Percentiles rank a stretch among this genome's conserved stretches.
phyloP scores from a whole-genome alignment of 371 early-diverging fungal species.

The Mycotypha africana region DNA sequence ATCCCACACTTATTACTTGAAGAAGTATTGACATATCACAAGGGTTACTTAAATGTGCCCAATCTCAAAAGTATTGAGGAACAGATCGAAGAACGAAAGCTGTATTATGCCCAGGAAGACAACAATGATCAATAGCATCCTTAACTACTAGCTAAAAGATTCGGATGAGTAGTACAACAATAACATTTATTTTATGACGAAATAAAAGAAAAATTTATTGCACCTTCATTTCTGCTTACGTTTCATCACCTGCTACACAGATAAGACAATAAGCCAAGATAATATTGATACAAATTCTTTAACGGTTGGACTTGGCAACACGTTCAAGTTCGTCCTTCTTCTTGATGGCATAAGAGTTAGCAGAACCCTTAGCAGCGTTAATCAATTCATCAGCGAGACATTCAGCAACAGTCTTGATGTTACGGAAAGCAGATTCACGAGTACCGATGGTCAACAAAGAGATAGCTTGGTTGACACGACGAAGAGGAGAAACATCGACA shows the following conservation, averaged over 20 bases:
- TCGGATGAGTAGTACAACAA: background rate
- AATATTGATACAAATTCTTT: too few species aligned
- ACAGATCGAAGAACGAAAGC: slow-evolving; percentile 40
- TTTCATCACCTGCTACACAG: too few species aligned
- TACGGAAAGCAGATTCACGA: slow-evolving; percentile 29
- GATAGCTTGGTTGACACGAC: slow-evolving; percentile 97
- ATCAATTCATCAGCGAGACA: slow-evolving; percentile 99
- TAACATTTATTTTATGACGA: too few species aligned
- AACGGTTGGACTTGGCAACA: slow-evolving; percentile 45
- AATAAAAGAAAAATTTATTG: too few species aligned
- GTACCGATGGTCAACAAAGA: slow-evolving; percentile 88
- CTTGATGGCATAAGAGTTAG: slow-evolving; percentile 98
- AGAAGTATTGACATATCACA: slow-evolving; percentile 37
- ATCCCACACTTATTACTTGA: slow-evolving; percentile 41
- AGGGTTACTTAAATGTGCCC: slow-evolving; percentile 39
- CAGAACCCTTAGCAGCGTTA: slow-evolving; percentile 94
- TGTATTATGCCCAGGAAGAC: slow-evolving; percentile 47
- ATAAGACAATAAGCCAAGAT: too few species aligned
- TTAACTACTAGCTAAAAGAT: too few species aligned
- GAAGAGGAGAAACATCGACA: slow-evolving; percentile 98
- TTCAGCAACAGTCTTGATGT: slow-evolving; percentile 96
- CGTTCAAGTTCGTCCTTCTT: slow-evolving; percentile 98
- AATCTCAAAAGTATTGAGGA: slow-evolving; percentile 38
- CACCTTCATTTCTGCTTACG: too few species aligned
- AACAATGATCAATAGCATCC: too few species aligned